A percentile compares a stretch with the other conserved stretches of the same genome.
Evolutionary conservation across 2,329 filamentous ascomycete species (phyloP).

Genomic region (Magnaporthiopsis rhizophila): DNA sequence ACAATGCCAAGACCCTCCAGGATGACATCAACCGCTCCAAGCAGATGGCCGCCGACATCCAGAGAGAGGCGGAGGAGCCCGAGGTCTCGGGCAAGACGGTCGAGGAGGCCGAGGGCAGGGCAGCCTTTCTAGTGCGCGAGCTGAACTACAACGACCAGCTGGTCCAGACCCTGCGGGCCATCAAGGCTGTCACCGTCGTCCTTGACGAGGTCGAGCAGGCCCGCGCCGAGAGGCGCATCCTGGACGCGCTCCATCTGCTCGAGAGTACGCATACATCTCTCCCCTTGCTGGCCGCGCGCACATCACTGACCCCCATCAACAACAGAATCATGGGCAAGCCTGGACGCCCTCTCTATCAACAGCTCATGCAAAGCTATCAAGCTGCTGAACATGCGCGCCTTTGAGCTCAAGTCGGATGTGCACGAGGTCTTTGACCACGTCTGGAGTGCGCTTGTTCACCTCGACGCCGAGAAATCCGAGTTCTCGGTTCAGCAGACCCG

Average conservation of each 20-base stretch:
- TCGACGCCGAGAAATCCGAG: conserved; percentile 47
- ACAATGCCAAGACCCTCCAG: conserved; percentile 75
- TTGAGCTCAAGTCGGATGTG: conserved; percentile 58
- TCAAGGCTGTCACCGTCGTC: conserved; percentile 51
- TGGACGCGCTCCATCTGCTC: conserved; percentile 49
- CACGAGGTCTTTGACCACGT: conserved; percentile 57
- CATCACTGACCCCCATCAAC: neutral
- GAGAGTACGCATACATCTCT: conserved; percentile 35
- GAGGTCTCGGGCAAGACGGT: conserved; percentile 44
- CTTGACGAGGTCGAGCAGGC: conserved; percentile 54
- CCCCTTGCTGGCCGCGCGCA: no score
- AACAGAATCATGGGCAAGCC: conserved; percentile 46
- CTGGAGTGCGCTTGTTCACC: conserved; percentile 62
- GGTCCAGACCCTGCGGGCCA: conserved; percentile 37
- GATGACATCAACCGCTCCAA: conserved; percentile 77
- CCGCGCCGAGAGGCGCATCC: conserved; percentile 43
- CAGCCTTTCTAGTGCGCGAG: conserved; percentile 49
- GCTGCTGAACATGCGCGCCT: conserved; percentile 56
- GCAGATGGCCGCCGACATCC: conserved; percentile 71
- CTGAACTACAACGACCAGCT: conserved; percentile 52
- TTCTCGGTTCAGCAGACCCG: conserved; percentile 48
- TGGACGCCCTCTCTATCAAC: conserved; percentile 52
- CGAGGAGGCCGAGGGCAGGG: conserved; percentile 44
- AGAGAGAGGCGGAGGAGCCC: conserved; percentile 63
- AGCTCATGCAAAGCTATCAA: conserved; percentile 54